Evolutionary conservation across 345 rosid species (phyloP).

Genomic region (Eucalyptus dawsonii): DNA sequence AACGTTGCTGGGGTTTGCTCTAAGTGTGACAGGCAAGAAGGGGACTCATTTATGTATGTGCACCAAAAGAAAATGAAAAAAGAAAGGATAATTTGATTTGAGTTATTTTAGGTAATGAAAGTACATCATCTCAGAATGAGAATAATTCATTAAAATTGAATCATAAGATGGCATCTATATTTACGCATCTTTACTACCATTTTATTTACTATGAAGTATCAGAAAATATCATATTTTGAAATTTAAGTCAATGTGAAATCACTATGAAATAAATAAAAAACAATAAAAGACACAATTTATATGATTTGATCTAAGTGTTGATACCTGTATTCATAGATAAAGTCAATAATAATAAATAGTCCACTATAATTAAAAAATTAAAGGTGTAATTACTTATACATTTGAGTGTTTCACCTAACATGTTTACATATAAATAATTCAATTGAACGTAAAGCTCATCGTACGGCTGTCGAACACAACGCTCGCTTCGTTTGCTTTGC

Average conservation of each 20-base stretch:
- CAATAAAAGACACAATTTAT: no score
- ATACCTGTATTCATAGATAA: rapidly evolving
- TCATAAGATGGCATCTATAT: neutral
- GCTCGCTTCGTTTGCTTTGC: neutral
- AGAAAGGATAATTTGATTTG: neutral
- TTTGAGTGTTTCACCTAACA: rapidly evolving
- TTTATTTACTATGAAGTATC: neutral
- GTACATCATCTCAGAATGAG: neutral
- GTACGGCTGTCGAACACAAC: neutral
- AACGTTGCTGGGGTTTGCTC: neutral
- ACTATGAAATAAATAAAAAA: rapidly evolving
- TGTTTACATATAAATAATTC: neutral
- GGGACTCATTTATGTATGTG: neutral
- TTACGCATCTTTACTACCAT: neutral
- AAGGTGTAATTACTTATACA: rapidly evolving
- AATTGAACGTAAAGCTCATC: neutral
- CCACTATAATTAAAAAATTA: no score
- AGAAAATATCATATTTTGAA: no score
- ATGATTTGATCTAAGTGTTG: rapidly evolving
- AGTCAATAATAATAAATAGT: no score
- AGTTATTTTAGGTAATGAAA: neutral
- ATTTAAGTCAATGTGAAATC: no score
- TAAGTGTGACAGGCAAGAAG: neutral
- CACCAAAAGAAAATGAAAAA: neutral
- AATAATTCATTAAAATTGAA: neutral